A percentile compares a stretch with the other conserved stretches of the same genome.
Evolutionary conservation across 2,329 filamentous ascomycete genomes (phyloP).

Genomic region (Plenodomus biglobosus): DNA sequence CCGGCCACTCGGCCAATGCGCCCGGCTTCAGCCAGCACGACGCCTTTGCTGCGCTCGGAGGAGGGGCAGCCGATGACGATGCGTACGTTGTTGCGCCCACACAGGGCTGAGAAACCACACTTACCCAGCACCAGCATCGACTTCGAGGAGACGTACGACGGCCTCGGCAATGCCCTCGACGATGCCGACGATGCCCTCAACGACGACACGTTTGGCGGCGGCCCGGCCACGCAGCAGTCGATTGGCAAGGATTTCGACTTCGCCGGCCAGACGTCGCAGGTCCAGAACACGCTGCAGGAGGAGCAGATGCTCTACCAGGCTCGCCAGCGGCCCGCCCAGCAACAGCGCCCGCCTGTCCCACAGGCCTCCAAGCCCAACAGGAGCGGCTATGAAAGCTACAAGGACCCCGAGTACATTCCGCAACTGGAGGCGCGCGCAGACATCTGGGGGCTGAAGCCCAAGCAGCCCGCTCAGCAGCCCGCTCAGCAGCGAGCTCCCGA

Average conservation of each 20-base stretch:
- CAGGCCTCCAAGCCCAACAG: slow-evolving; percentile 62
- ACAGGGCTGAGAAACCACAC: slow-evolving; percentile 36
- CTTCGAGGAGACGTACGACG: slow-evolving; percentile 97
- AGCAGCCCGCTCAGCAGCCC: slow-evolving; percentile 54
- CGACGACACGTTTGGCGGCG: slow-evolving; percentile 81
- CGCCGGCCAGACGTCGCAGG: slow-evolving; percentile 87
- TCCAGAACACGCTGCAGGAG: slow-evolving; percentile 82
- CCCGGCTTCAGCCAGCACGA: slow-evolving; percentile 86
- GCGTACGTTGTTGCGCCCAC: slow-evolving; percentile 51
- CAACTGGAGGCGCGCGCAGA: slow-evolving; percentile 91
- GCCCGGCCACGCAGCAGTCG: slow-evolving; percentile 51
- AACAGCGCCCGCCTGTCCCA: slow-evolving; percentile 48
- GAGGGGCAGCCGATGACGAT: slow-evolving; percentile 59
- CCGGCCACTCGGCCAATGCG: slow-evolving; percentile 65
- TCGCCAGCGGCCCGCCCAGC: slow-evolving; percentile 59
- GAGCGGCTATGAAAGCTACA: slow-evolving; percentile 90
- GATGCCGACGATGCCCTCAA: slow-evolving; percentile 95
- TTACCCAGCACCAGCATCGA: slow-evolving; percentile 66
- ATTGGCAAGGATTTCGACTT: slow-evolving; percentile 97
- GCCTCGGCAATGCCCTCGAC: slow-evolving; percentile 84
- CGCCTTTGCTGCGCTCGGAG: slow-evolving; percentile 82
- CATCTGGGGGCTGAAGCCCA: slow-evolving; percentile 80
- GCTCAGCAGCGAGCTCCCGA: slow-evolving; percentile 39
- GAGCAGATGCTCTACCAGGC: slow-evolving; percentile 84
- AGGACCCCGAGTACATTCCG: slow-evolving; percentile 78